Conservation (phyloP, 202 grass and related monocot species). For the Carex arenaria region DNA sequence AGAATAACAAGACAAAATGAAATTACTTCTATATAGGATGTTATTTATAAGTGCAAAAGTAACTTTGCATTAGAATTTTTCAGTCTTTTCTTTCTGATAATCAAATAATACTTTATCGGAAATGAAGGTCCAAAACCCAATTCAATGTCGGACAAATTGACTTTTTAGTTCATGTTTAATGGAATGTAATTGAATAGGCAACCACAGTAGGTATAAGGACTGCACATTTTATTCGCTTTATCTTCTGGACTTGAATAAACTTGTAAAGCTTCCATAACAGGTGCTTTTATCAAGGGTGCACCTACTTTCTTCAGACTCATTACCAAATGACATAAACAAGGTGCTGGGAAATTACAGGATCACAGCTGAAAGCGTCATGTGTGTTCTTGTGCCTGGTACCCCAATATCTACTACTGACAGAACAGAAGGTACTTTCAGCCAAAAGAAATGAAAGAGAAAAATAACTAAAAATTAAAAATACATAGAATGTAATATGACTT, state of each 20-base stretch:
- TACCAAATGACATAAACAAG: conserved; percentile 1
- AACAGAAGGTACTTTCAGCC: conserved; percentile 30
- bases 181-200: not conserved
- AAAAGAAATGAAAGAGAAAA: not conserved
- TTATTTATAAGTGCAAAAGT: not conserved
- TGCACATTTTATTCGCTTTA: not conserved
- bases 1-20: not conserved
- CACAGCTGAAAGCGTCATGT: conserved; percentile 57
- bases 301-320: conserved; percentile 36
- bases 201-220: not conserved
- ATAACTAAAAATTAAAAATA: not conserved
- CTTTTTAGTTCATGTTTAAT: not conserved
- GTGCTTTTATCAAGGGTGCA: conserved; percentile 53
- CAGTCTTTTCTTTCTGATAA: not conserved
- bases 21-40: not conserved
- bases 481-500: not conserved
- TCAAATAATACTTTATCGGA: not conserved
- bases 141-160: not conserved
- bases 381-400: conserved; percentile 51
- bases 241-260: not conserved
- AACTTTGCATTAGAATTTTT: not conserved
- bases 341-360: conserved; percentile 38
- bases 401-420: conserved; percentile 30
- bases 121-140: not conserved
- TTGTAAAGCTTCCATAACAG: conserved; percentile 5